phyloP scores from a whole-genome alignment of 1,284 basidiomycete genomes.

The Thelephora terrestris region DNA sequence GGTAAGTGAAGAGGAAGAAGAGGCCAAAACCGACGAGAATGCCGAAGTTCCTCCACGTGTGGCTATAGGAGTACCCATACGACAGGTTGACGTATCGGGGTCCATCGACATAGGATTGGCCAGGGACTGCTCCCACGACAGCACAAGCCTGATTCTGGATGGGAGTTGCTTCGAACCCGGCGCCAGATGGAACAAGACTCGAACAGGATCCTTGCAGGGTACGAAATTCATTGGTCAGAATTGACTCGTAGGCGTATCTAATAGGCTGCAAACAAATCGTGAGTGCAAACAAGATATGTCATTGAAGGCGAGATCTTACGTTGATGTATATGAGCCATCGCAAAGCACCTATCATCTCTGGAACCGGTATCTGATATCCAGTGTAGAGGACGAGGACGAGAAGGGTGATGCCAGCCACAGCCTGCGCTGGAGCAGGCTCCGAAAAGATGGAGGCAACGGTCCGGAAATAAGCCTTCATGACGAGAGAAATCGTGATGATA shows the following conservation, averaged over 20 bases:
- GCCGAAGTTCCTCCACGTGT: slow-evolving; percentile 63
- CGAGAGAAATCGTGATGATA: slow-evolving; percentile 37
- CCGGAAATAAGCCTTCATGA: slow-evolving; percentile 57
- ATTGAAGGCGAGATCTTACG: slow-evolving; percentile 17
- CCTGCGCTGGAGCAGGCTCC: slow-evolving; percentile 44
- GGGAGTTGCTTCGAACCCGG: slow-evolving; percentile 43
- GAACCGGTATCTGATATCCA: slow-evolving; percentile 39
- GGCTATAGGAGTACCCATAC: slow-evolving; percentile 48
- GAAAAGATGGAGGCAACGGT: slow-evolving; percentile 43
- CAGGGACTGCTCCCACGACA: slow-evolving; percentile 41
- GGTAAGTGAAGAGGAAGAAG: slow-evolving; percentile 35
- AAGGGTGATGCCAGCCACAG: slow-evolving; percentile 46
- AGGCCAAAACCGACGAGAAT: slow-evolving; percentile 42
- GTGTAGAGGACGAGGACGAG: slow-evolving; percentile 38
- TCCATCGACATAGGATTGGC: slow-evolving; percentile 37
- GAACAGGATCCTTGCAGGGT: slow-evolving; percentile 32
- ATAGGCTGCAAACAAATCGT: slow-evolving; percentile 26
- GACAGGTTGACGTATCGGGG: slow-evolving; percentile 45
- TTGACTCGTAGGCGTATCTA: slow-evolving; percentile 40
- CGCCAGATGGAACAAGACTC: slow-evolving; percentile 33
- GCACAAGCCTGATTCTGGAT: slow-evolving; percentile 52
- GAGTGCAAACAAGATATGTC: no score
- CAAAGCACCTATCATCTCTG: slow-evolving; percentile 55
- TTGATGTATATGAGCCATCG: slow-evolving; percentile 58
- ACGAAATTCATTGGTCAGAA: slow-evolving; percentile 50